Percentiles rank a stretch among this genome's conserved stretches.
Evolutionary conservation across 805 yeast species (phyloP).

Genomic region (Citeromyces matritensis): DNA sequence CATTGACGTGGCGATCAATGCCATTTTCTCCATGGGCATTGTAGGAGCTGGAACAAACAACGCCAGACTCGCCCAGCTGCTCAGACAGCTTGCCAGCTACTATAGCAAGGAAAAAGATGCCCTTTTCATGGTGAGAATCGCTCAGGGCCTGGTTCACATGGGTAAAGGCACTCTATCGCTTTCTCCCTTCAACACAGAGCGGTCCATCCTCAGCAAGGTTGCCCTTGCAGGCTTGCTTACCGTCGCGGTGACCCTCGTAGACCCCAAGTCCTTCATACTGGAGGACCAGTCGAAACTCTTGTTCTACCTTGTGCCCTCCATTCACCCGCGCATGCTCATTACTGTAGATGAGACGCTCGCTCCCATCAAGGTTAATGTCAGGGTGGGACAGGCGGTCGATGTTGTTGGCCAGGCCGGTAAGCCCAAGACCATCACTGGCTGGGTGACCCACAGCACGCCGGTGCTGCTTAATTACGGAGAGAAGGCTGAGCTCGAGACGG

Average conservation of each 20-base stretch:
- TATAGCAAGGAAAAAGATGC: conserved; percentile 85
- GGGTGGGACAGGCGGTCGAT: conserved; percentile 98
- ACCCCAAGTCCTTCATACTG: conserved; percentile 72
- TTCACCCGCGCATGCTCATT: conserved; percentile 83
- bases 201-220: conserved; percentile 75
- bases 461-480: conserved; percentile 89
- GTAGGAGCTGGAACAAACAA: conserved; percentile 98
- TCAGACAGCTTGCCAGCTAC: conserved; percentile 89
- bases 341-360: conserved; percentile 86
- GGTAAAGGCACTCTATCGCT: conserved; percentile 93
- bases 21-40: conserved; percentile 93
- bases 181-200: conserved; percentile 80
- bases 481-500: conserved; percentile 92
- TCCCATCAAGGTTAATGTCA: conserved; percentile 87
- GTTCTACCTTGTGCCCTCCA: conserved; percentile 75
- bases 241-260: conserved; percentile 68
- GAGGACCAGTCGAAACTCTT: conserved; percentile 67
- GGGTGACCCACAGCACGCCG: conserved; percentile 98
- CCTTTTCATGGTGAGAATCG: conserved; percentile 80
- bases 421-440: conserved; percentile 97
- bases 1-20: conserved; percentile 83
- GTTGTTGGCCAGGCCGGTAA: conserved; percentile 98
- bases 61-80: conserved; percentile 91
- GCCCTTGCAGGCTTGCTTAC: conserved; percentile 84
- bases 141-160: conserved; percentile 88